Evolutionary conservation across 148 eudicot genomes (phyloP).

Genomic region (Rhododendron ferrugineum): DNA sequence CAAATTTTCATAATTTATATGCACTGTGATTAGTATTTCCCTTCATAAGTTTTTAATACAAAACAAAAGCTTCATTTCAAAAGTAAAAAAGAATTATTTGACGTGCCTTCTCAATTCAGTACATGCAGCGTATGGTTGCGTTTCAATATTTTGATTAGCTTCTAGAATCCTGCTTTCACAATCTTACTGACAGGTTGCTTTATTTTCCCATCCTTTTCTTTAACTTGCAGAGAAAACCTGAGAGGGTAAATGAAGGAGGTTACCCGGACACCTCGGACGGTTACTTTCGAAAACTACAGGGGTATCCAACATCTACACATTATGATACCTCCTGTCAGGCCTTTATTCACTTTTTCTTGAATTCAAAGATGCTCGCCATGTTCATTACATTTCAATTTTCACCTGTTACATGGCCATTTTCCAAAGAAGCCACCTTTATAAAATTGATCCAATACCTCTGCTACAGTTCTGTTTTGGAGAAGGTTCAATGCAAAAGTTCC

Average conservation of each 20-base stretch:
- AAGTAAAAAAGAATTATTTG: not conserved
- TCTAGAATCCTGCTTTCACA: constrained; percentile 1
- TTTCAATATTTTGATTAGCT: not conserved
- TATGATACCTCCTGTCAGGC: not conserved
- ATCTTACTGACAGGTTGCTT: no score
- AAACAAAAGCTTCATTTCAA: not conserved
- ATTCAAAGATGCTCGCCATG: not conserved
- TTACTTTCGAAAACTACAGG: not conserved
- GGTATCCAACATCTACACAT: not conserved
- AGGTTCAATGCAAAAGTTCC: not conserved
- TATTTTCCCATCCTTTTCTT: not conserved
- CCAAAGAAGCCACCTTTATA: not conserved
- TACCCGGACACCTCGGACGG: not conserved
- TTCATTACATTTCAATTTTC: not conserved
- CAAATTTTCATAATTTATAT: not conserved
- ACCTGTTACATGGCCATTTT: not conserved
- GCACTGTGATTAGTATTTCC: not conserved
- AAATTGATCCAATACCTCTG: not conserved
- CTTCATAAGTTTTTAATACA: not conserved
- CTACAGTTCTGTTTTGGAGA: not conserved
- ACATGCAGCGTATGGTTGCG: not conserved
- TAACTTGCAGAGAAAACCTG: not conserved
- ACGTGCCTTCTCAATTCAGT: not conserved
- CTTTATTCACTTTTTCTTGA: not conserved
- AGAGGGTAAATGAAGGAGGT: not conserved